phyloP scores from a whole-genome alignment of 768 basidiomycete genomes.

The Pleurotus sapidus region DNA sequence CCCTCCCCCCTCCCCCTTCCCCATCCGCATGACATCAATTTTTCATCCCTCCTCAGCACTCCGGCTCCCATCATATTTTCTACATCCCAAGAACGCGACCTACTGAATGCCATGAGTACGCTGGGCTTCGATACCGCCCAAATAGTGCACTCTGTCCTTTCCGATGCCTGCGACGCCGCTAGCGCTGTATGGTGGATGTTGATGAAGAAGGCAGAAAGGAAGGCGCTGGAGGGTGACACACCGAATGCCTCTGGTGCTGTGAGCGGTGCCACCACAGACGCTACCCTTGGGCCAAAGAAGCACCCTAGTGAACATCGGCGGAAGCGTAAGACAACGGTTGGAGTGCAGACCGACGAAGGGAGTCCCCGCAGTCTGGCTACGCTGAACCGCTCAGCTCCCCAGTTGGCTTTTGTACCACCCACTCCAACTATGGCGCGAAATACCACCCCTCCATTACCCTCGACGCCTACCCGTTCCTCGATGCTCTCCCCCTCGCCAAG shows the following conservation, averaged over 20 bases:
- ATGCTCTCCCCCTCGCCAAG: constrained; percentile 57
- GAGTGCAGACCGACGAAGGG: constrained; percentile 45
- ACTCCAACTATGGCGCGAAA: constrained; percentile 62
- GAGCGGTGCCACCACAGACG: constrained; percentile 12
- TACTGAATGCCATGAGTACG: constrained; percentile 69
- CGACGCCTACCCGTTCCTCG: constrained; percentile 45
- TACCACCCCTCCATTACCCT: constrained; percentile 52
- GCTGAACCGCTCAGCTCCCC: constrained; percentile 45
- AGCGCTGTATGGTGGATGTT: constrained; percentile 98
- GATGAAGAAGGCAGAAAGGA: constrained; percentile 72
- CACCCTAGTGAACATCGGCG: constrained; percentile 15
- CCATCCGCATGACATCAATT: constrained; percentile 50
- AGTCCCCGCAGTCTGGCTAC: constrained; percentile 19
- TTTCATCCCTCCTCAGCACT: constrained; percentile 58
- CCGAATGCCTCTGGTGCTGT: constrained; percentile 8
- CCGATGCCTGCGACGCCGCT: constrained; percentile 88
- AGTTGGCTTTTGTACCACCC: constrained; percentile 72
- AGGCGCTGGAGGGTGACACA: constrained; percentile 31
- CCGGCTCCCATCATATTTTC: constrained; percentile 85
- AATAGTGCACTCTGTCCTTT: constrained; percentile 89
- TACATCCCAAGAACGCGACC: constrained; percentile 72
- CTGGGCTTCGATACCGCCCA: constrained; percentile 94
- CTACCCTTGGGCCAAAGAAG: constrained; percentile 13
- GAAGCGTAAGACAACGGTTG: constrained; percentile 26
- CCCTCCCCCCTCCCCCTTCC: constrained; percentile 31